These are phyloP conservation scores for Casuarina equisetifolia DNA, from an alignment of 306 rosid genomes.

Conservation along the genomic window DNA sequence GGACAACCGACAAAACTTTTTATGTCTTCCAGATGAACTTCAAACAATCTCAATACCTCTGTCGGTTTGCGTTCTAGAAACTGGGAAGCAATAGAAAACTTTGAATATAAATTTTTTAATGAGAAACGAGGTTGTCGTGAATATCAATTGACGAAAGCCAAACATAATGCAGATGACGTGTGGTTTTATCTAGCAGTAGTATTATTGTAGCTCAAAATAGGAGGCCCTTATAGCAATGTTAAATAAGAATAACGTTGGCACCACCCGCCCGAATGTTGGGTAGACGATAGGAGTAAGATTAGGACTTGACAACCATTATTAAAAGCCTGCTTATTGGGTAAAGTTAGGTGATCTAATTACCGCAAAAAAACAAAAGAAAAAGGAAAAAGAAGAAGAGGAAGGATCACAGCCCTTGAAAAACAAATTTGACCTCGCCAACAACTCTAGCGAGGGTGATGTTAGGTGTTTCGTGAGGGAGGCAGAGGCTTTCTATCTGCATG, in stretches of 20 bases:
- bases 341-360: background rate
- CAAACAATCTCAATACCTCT: slow-evolving; percentile 3
- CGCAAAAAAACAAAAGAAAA: background rate
- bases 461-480: background rate
- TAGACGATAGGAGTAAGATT: background rate
- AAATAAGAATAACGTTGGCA: background rate
- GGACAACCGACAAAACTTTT: slow-evolving; percentile 42
- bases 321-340: background rate
- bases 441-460: background rate
- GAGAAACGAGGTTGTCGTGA: background rate
- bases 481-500: background rate
- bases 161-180: background rate
- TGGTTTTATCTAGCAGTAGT: background rate
- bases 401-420: background rate
- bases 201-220: background rate
- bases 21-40: background rate
- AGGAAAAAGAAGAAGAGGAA: too few species aligned
- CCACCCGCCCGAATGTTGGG: background rate
- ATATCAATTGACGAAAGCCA: background rate
- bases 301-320: background rate
- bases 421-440: background rate
- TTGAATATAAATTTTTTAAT: background rate
- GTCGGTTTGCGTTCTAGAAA: slow-evolving; percentile 12
- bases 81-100: background rate
- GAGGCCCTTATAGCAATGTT: background rate